A percentile compares a stretch with the other conserved stretches of the same genome.
These are phyloP conservation scores for Sequoia sempervirens DNA, from an alignment of 75 land plant species.

Conservation along the genomic window DNA sequence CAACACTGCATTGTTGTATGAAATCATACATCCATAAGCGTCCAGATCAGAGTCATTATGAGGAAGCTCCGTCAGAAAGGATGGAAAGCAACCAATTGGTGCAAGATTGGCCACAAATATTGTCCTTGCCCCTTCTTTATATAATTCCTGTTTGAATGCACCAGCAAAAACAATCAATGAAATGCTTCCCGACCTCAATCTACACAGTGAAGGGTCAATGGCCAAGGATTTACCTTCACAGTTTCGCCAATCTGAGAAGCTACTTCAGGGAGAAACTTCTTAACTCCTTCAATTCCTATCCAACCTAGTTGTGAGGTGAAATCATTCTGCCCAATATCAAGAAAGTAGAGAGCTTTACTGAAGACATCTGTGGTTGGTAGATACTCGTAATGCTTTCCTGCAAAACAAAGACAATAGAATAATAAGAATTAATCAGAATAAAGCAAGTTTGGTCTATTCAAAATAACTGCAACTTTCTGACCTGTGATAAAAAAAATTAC, in stretches of 20 bases:
- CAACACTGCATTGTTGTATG: conserved; percentile 62
- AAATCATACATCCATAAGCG: conserved; percentile 50
- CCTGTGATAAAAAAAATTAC: neutral
- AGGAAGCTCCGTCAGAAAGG: conserved; percentile 46
- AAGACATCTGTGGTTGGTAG: conserved; percentile 51
- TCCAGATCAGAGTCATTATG: conserved; percentile 55
- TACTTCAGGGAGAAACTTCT: conserved; percentile 57
- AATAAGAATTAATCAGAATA: neutral
- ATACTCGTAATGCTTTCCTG: neutral
- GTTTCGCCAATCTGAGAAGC: conserved; percentile 42
- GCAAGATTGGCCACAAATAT: conserved; percentile 65
- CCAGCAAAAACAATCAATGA: neutral
- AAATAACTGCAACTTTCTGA: neutral
- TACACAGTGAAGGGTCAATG: neutral
- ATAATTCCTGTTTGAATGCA: conserved; percentile 30
- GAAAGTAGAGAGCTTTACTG: conserved; percentile 52
- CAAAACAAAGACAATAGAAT: neutral
- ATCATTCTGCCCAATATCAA: conserved; percentile 81
- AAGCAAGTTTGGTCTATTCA: neutral
- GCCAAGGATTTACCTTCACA: conserved; percentile 40
- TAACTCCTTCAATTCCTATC: conserved; percentile 53
- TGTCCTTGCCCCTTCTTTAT: conserved; percentile 47
- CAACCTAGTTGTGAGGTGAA: conserved; percentile 49
- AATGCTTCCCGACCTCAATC: too few relatives aligned
- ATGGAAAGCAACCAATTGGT: conserved; percentile 75